Evolutionary conservation across 2,329 filamentous ascomycete genomes (phyloP), one percentile per base, ranked within the genome.

Genomic region (Metarhizium humberi): DNA sequence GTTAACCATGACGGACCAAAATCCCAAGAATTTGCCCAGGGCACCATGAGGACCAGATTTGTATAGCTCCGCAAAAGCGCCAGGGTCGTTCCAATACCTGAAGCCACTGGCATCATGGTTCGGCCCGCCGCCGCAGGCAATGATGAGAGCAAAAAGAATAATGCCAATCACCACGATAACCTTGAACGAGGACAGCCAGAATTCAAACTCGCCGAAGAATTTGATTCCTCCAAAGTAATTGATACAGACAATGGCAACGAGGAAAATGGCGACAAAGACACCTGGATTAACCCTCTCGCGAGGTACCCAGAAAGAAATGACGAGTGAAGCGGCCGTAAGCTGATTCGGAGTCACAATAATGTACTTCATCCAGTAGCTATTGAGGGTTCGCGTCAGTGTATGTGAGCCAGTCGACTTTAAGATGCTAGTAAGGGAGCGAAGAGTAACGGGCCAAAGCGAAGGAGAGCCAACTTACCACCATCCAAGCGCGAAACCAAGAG

Each of bases 311-410:
- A 84, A 91, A 61, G 87, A 82, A 56, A 95, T 87, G 56, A 92
- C 87, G 42, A 95, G 71, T 5, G 88, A 82, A n/a, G 80, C 82
- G 32, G 90, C 90, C 1, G 89, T 94, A 43, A 95, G 75, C 67
- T 95, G 89, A 65, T 94, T 94, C 1, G 90, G 89, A 1, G 88
- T 91, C 51, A 88, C 80, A 64, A 95, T 92, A 67, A 94, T 88
- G 69, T 94, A 94, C 82, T 92, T 80, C 72, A 85, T 80, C 80
- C 82, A 88, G 61, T 79, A 79, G 46, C 76, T 78, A 55, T 29
- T 7, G 13, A 48, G 2, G 14, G 32, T 13, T 16, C 38, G 18
- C 20, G 25, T 48, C 25, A 48, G 45, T 14, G 18, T 11, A 40
- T 40, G 13, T 18, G 11, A 8, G 10, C 10, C 25, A 14, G 16